These are phyloP conservation scores for Schoenoplectus tabernaemontani DNA, from an alignment of 202 grass and related monocot genomes.

Conservation along the genomic window DNA sequence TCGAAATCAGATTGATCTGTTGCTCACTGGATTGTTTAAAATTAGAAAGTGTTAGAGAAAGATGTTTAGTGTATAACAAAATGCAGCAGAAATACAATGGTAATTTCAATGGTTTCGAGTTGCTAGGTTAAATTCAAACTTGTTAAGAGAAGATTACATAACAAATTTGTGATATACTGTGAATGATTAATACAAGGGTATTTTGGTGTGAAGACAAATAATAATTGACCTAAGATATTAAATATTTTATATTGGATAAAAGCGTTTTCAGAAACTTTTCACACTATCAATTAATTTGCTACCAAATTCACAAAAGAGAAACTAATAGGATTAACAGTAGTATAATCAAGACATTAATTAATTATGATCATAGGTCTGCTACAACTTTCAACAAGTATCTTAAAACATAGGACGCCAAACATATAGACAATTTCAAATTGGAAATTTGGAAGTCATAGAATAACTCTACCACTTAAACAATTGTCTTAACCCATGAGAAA, in stretches of 20 bases:
- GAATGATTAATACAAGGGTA: not conserved
- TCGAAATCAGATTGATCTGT: conserved; percentile 10
- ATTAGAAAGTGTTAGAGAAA: not conserved
- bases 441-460: not conserved
- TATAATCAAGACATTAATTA: not conserved
- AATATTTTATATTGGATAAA: not conserved
- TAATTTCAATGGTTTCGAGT: not conserved
- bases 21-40: not conserved
- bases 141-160: not conserved
- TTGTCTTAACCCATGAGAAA: not conserved
- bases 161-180: not conserved
- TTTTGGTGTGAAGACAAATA: not conserved
- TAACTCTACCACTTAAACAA: not conserved
- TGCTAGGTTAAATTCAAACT: no score
- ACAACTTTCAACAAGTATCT: not conserved
- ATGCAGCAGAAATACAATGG: not conserved
- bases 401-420: not conserved
- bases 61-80: not conserved
- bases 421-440: not conserved
- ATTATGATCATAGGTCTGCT: not conserved
- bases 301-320: not conserved
- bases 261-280: not conserved
- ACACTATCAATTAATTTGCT: not conserved
- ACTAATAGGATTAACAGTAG: not conserved
- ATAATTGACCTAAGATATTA: not conserved